Base-by-base conservation (phyloP, 345 rosid species). In the Isatis tinctoria region DNA sequence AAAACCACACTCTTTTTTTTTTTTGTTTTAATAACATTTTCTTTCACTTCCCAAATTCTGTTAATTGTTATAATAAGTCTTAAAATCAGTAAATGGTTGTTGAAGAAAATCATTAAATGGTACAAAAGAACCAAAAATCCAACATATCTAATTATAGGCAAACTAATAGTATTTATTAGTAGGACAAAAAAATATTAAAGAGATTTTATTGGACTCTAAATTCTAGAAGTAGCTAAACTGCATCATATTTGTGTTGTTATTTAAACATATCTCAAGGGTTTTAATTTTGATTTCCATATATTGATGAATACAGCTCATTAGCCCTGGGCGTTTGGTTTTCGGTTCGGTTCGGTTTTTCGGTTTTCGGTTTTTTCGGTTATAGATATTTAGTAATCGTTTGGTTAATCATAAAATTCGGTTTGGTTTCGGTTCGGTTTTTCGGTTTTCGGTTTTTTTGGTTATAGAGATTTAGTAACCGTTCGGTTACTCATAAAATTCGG, bases 1-100 rank as follows among this genome's bases (percentile, higher is more conserved):
- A 71, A 71, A 49, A 14, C 76, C 39, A 58, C 73, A 35, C 74
- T 56, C 13, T 2, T 10, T 48, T 22, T 10, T 60, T 6, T n/a
- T 28, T 17, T 7, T 30, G 7, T 30, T 30, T 30, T n/a, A n/a
- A 6, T 32, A 6, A 6, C 35, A 32, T 4, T 45, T 27, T n/a
- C 13, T 18, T 39, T 27, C 0, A 6, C 16, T 74, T 24, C 8
- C 4, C 32, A 12, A 18, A 11, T 51, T 69, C 33, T 69, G 44
- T 35, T 45, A 57, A 3, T 69, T 69, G 22, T 3, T 58, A 20
- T 13, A 3, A 1, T 58, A 60, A 22, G 49, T 60, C 20, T 12
- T 71, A 5, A 37, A 35, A 32, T 26, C 56, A 64, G 1, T 43
- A 30, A 27, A 45, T 32, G 17, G 14, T 65, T 65, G 44, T 48